These are phyloP conservation scores for Colletotrichum tofieldiae DNA, from an alignment of 2,329 filamentous ascomycete genomes.

Conservation along the genomic window DNA sequence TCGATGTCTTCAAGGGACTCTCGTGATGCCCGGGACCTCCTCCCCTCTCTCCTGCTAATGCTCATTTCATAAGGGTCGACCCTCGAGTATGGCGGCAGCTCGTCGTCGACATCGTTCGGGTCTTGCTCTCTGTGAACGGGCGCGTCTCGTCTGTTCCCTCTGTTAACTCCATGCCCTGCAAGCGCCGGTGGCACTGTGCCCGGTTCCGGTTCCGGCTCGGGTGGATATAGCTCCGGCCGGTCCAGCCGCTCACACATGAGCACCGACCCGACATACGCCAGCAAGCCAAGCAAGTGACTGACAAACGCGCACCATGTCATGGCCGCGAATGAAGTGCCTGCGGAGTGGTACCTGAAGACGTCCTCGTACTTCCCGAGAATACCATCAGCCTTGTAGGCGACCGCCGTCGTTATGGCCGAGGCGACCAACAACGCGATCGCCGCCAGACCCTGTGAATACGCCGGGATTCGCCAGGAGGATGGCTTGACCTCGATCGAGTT, in stretches of 20 bases:
- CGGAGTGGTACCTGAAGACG: constrained; percentile 22
- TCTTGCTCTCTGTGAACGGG: constrained; percentile 14
- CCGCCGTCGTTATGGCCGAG: constrained; percentile 5
- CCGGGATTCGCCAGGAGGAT: constrained; percentile 8
- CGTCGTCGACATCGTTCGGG: constrained; percentile 12
- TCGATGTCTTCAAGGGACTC: background rate
- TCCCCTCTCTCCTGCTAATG: background rate
- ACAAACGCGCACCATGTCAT: constrained; percentile 30
- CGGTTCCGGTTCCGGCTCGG: constrained; percentile 20
- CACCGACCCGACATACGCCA: constrained; percentile 12
- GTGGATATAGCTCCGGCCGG: constrained; percentile 24
- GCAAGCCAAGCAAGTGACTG: constrained; percentile 9
- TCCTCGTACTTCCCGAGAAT: background rate
- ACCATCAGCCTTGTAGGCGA: constrained; percentile 13
- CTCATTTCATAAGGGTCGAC: constrained; percentile 23
- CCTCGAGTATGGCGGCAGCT: constrained; percentile 33
- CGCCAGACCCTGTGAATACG: constrained; percentile 10
- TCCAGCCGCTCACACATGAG: constrained; percentile 18
- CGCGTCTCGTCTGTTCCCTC: background rate
- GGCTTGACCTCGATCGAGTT: background rate
- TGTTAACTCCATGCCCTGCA: background rate
- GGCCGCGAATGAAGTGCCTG: constrained; percentile 8
- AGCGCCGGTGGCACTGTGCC: background rate
- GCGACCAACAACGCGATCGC: constrained; percentile 23
- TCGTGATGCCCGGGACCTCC: background rate